Evolutionary conservation across 768 basidiomycete genomes (phyloP), one percentile per base, ranked within the genome.

Genomic region (Tulasnella sp.): DNA sequence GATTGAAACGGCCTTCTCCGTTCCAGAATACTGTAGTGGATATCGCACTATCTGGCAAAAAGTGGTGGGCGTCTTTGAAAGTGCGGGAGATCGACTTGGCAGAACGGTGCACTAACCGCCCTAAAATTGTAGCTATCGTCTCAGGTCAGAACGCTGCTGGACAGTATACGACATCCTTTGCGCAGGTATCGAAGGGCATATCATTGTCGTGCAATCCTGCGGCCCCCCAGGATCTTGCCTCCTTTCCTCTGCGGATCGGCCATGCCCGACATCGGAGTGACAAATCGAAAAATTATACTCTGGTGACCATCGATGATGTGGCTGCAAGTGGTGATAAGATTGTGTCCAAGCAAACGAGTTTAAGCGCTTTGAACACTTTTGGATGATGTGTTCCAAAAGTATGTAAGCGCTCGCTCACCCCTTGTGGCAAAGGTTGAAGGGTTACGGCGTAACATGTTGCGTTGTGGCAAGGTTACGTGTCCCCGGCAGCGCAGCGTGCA

Each of bases 11-110:
- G 68, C 71, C 34, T 76, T 76, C 70, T n/a, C 77, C 77, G 21
- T 78, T 77, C 64, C 71, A 71, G 15, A 76, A 76, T 65, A 66
- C 69, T 38, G 67, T 76, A 19, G 69, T 70, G 51, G 74, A 77
- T 61, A 68, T 77, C 58, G 58, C 64, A 17, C 71, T 77, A 63
- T 74, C 73, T 9, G 76, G 75, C n/a, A 65, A 65, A 4, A 67
- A 74, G 63, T 67, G 77, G 17, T 77, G 75, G 75, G 68, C 48
- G 65, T 73, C 53, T 73, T 78, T 53, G 75, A 77, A 61, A 73
- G 76, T 49, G 71, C 73, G 58, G 71, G 70, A 2, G 70, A 70
- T 13, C 21, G 19, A 26, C 13, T 15, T 29, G 10, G 11, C 34
- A 34, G 23, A 24, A 21, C 9, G 2, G 23, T 4, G 26, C 15